Evolutionary conservation across 768 basidiomycete species (phyloP), one percentile per base, ranked within the genome.

Genomic region (Udeniomyces megalosporus): DNA sequence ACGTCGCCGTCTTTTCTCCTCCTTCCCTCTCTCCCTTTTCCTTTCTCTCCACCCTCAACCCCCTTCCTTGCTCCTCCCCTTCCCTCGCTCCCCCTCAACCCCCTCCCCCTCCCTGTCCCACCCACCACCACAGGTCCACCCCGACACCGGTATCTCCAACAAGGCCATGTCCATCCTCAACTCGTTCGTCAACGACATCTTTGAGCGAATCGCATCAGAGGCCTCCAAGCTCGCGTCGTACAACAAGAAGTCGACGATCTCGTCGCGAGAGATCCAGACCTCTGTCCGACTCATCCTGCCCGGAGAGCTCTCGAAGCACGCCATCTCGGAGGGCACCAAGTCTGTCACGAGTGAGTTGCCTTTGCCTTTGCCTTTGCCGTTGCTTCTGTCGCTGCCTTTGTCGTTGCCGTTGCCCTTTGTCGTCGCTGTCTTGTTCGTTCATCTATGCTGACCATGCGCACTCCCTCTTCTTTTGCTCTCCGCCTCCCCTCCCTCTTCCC

Each of bases 191-290:
- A 91, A 91, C 70, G 90, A 95, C 69, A 93, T 89, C 68, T 90
- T 88, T 67, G 88, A 89, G 72, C 86, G 88, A n/a, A 88, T 91
- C 69, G 88, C 88, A 10, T 82, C 84, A 0, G 88, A 91, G 72
- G 88, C 88, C 45, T 88, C 88, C 60, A 89, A 93, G 79, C 85
- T 97, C 68, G 92, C 93, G 44, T 80, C 88, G 2, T 96, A 96
- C 79, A 95, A 92, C 67, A 93, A 95, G 80, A 93, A 93, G 76
- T 95, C 93, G 7, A 97, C 92, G 35, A 96, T 97, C 73, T 95
- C 93, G 45, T 95, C 91, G 55, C 88, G 92, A 66, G 92, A 97
- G 77, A 96, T 96, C 68, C 92, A 97, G 75, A 97, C 92, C 38
- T 82, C 91, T 48, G 93, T 97, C 58, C 86, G 93, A 67, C 82